Base-by-base conservation (phyloP, 2,329 filamentous ascomycete species). In the Aspergillus amoenus region DNA sequence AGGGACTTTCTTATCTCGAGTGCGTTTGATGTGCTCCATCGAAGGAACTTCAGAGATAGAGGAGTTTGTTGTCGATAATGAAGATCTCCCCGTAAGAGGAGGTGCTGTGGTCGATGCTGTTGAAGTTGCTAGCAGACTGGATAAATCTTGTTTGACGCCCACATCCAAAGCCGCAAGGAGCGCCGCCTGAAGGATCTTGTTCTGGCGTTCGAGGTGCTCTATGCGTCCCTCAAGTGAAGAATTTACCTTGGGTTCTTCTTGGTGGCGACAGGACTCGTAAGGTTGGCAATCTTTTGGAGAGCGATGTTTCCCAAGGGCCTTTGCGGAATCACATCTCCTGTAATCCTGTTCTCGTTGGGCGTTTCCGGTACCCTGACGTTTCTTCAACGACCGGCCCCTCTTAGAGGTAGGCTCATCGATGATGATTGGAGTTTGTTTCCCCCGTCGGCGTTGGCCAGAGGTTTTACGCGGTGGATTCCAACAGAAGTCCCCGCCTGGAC, bases 161-260 rank as follows among this genome's bases (percentile, higher is more conserved):
- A 70, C 70, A 51, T 76, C 73, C 27, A 77, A 61, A 5, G 74
- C 73, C 1, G 74, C 73, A 32, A 76, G 60, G 9, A 78, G 68
- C 34, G 75, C 75, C 5, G 75, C 75, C 37, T 76, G 75, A 11
- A 78, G 71, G 51, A 76, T 69, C 54, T 72, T 72, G 61, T 78
- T 78, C 50, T 78, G 75, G 13, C 72, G 73, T 56, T 77, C 74
- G 7, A 78, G 70, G 21, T 72, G 68, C 8, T 70, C 67, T 37
- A 77, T 68, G 15, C 74, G 73, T 15, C 70, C 69, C 57, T 77
- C 73, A 6, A 76, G 68, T 42, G 65, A 62, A n/a, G 66, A 61
- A 12, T 66, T 52, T 3, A 59, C 27, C 17, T 66, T 62, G 17
- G 58, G 54, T 8, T 58, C 45, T 17, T 56, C 58, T 17, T 62